Base-by-base conservation (phyloP, 164 flowering plant species). In the Aristolochia contorta region DNA sequence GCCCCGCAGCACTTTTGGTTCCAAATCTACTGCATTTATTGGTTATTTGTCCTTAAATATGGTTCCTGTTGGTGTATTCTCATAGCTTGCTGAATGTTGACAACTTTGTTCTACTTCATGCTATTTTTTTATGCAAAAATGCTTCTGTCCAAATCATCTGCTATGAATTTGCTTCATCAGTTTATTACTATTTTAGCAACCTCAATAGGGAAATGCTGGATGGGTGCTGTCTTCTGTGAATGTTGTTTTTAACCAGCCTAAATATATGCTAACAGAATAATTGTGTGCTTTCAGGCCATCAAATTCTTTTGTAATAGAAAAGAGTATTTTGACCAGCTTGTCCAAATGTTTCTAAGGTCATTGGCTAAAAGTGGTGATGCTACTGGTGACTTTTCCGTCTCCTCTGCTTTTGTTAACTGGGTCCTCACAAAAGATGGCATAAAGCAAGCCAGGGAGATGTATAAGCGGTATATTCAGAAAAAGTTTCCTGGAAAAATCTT, bases 381-480 rank as follows among this genome's bases (percentile, higher is more conserved):
- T 64, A 91, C 82, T 47, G 57, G 59, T 43, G 78, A 75, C 47
- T 77, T 82, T 71, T 84, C 89, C 15, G 79, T 88, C 47, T 77
- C 96, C 23, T 81, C 89, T 56, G 74, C 83, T 10, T 63, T 93
- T 50, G 77, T 88, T 22, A 79, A 82, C 64, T 63, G 65, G 62
- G 69, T 80, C 66, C 77, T 86, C 63, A 81, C 82, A 61, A 78
- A 63, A 51, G 79, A 84, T 74, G 97, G 99, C 55, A 63, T 88
- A 65, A 75, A 78, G 63, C 71, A 41, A 47, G 89, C 93, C 58
- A 84, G 94, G 71, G 78, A 83, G 24, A 67, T 75, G 48, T 87
- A 83, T 61, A 87, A 79, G 63, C 64, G 87, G 98, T 87, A 76
- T 54, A 81, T 62, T 24, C 23, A 47, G 20, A 69, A 13, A 56